A percentile compares a stretch with the other conserved stretches of the same genome.
phyloP scores from a whole-genome alignment of 139 green algal genomes.

The Chlorella sp. region DNA sequence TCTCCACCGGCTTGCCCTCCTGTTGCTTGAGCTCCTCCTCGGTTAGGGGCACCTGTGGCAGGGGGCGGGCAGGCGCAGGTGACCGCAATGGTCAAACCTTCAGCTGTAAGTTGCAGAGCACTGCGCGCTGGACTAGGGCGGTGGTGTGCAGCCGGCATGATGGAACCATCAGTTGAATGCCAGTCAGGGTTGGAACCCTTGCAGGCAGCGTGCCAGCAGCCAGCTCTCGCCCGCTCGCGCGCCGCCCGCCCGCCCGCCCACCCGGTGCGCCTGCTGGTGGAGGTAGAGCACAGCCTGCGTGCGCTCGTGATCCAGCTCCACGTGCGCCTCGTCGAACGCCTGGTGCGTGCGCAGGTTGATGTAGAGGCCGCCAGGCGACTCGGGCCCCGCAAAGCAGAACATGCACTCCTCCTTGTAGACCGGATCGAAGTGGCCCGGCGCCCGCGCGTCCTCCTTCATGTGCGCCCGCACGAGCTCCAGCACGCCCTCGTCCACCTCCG shows the following conservation, averaged over 20 bases:
- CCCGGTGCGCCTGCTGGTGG: conserved; percentile 66
- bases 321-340: conserved; percentile 72
- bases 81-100: too few relatives aligned
- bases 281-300: conserved; percentile 82
- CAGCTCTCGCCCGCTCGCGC: too few relatives aligned
- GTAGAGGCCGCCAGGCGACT: conserved; percentile 83
- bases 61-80: not conserved
- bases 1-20: conserved; percentile 37
- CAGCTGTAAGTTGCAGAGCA: too few relatives aligned
- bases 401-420: conserved; percentile 95
- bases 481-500: conserved; percentile 16
- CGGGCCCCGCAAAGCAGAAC: conserved; percentile 83
- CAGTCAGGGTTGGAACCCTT: too few relatives aligned
- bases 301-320: conserved; percentile 75
- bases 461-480: conserved; percentile 34
- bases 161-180: too few relatives aligned
- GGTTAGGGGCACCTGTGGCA: conserved; percentile 59
- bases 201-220: too few relatives aligned
- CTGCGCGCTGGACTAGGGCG: too few relatives aligned
- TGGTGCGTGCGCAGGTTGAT: conserved; percentile 81
- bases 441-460: conserved; percentile 38
- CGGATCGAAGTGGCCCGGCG: conserved; percentile 53
- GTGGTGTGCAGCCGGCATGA: too few relatives aligned
- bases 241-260: too few relatives aligned
- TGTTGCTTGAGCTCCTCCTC: conserved; percentile 46